Conservation (phyloP, 2,329 filamentous ascomycete species). For the Neoscytalidium dimidiatum region DNA sequence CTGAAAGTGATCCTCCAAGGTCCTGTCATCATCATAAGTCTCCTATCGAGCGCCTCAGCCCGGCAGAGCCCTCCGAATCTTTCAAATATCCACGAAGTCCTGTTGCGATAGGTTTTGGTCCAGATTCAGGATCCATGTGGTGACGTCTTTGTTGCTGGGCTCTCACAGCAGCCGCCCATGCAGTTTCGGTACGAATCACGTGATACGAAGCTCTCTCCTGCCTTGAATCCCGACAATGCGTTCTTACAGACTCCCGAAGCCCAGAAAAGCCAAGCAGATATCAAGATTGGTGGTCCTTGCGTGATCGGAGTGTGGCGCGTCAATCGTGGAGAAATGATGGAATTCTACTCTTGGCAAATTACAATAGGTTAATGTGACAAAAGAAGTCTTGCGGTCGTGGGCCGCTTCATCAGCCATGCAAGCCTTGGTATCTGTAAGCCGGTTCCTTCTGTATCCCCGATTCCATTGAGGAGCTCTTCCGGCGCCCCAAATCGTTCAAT, state of each 20-base stretch:
- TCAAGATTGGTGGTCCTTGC: background rate
- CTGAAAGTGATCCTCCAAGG: background rate
- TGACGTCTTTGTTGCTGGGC: background rate
- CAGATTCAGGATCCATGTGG: background rate
- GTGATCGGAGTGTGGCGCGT: background rate
- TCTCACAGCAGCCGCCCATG: background rate
- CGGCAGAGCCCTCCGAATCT: background rate
- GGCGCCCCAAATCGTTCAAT: background rate
- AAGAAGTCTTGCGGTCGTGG: slow-evolving; percentile 1
- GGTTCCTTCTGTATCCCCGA: background rate
- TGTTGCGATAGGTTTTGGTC: background rate
- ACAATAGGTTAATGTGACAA: background rate
- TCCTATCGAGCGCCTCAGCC: background rate
- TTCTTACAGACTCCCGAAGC: background rate
- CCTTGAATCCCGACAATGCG: background rate
- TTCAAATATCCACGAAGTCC: background rate
- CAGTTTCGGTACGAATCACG: background rate
- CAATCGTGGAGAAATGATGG: background rate
- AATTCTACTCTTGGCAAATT: slow-evolving; percentile 2
- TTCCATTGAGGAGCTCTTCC: background rate
- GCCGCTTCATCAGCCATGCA: background rate
- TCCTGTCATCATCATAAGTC: background rate
- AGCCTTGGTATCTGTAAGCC: slow-evolving; percentile 8
- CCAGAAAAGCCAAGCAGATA: background rate
- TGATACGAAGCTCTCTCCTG: too few species aligned